Evolutionary conservation across 192 early-diverging fungal genomes (phyloP), one percentile per base, ranked within the genome.

Genomic region (Haplosporangium gracile): DNA sequence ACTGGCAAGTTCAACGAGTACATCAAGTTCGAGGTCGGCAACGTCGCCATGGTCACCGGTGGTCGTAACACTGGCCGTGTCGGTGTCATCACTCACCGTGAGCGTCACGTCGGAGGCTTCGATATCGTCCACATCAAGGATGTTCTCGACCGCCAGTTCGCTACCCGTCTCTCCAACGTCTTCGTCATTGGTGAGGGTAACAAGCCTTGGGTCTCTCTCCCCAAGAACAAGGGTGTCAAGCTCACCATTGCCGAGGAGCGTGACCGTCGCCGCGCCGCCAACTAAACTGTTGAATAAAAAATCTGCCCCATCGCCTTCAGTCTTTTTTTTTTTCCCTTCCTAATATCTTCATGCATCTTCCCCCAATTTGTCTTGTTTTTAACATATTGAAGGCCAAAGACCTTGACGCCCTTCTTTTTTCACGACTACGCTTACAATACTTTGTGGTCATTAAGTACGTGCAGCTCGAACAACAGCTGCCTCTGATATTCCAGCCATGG

Each of bases 101-200:
- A 99, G 91, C 94, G 95, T 88, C 98, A 98, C 95, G 92, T 96
- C 88, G 97, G 97, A 87, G 97, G 98, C 89, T 99, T 99, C 93
- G 98, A 99, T 88, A 98, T 99, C 88, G 95, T 99, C 77, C 98
- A 99, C 93, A 93, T 99, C 91, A 99, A 99, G 97, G 99, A 99
- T 89, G 91, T 96, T 43, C 91, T 94, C 76, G 98, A 97, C 90
- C 95, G 96, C 88, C 91, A 94, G 88, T 99, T 99, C 90, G 98
- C 99, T 85, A 99, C 99, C 85, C 97, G 98, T 92, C 90, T 97
- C 88, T 91, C 92, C 90, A 99, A 99, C 95, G 97, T 99, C 72
- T 97, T 97, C 90, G 91, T 94, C 76, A 94, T 97, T 90, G 96
- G 96, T 82, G 91, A 94, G 77, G 94, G 95, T 83, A 96, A 95